These are phyloP conservation scores for Sugiyamaella japonica DNA, from an alignment of 1,139 yeast species.

Conservation along the genomic window DNA sequence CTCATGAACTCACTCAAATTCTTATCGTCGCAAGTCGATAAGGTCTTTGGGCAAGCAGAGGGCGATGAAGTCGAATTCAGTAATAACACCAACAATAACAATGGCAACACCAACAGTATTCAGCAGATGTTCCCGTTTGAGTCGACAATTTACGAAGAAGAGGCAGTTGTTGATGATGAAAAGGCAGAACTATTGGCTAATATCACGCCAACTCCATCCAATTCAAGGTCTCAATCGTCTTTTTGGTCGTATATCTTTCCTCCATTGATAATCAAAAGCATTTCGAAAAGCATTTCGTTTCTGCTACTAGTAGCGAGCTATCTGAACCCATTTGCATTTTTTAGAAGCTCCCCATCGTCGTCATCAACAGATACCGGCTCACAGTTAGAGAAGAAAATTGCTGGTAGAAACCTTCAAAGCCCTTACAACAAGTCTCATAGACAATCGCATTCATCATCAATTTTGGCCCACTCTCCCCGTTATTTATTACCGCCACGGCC, in stretches of 20 bases:
- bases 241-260: constrained; percentile 3
- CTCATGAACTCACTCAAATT: constrained; percentile 39
- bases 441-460: constrained; percentile 13
- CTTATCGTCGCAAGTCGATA: constrained; percentile 37
- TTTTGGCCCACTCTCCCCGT: constrained; percentile 15
- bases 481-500: constrained; percentile 26
- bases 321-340: constrained; percentile 15
- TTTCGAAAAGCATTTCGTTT: neutral
- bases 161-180: constrained; percentile 11
- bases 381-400: neutral
- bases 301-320: constrained; percentile 3
- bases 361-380: too few relatives aligned
- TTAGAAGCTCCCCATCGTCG: constrained; percentile 1
- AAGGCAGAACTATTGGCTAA: neutral
- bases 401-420: constrained; percentile 23
- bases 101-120: neutral
- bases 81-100: neutral
- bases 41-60: constrained; percentile 32
- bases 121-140: constrained; percentile 4
- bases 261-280: constrained; percentile 2
- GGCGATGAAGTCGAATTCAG: neutral
- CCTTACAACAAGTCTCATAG: constrained; percentile 20
- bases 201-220: neutral
- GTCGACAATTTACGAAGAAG: constrained; percentile 9
- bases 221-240: neutral